phyloP scores from a whole-genome alignment of 805 yeast species.

The Phaffomyces opuntiae region DNA sequence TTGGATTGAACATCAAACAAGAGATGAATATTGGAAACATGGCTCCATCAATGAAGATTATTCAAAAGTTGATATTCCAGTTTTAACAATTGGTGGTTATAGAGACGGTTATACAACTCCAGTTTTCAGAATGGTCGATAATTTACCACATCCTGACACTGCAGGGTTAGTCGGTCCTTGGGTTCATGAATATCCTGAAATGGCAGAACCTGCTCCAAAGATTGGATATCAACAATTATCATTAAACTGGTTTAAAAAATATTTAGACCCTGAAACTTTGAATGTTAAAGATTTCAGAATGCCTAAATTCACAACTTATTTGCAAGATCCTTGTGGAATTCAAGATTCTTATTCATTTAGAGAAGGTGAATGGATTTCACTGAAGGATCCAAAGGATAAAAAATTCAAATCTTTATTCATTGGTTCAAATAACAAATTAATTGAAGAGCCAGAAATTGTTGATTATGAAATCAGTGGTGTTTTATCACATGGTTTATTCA shows the following conservation, averaged over 20 bases:
- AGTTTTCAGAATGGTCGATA: slow-evolving; percentile 36
- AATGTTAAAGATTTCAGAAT: slow-evolving; percentile 19
- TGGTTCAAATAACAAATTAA: slow-evolving; percentile 8
- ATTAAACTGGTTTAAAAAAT: slow-evolving; percentile 34
- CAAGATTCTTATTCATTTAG: slow-evolving; percentile 31
- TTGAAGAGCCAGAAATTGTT: neutral
- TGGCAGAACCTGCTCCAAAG: slow-evolving; percentile 39
- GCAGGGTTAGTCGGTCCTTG: slow-evolving; percentile 38
- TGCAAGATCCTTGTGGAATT: slow-evolving; percentile 36
- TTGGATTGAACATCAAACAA: slow-evolving; percentile 38
- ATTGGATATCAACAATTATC: slow-evolving; percentile 38
- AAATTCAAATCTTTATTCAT: slow-evolving; percentile 11
- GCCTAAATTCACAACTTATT: slow-evolving; percentile 33
- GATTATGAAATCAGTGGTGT: slow-evolving; percentile 25
- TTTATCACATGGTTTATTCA: slow-evolving; percentile 35
- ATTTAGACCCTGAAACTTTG: slow-evolving; percentile 25
- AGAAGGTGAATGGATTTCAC: slow-evolving; percentile 35
- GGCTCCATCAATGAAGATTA: slow-evolving; percentile 39
- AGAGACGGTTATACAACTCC: slow-evolving; percentile 41
- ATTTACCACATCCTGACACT: slow-evolving; percentile 29
- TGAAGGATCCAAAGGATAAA: slow-evolving; percentile 13
- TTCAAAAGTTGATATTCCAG: slow-evolving; percentile 33
- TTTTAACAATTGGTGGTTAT: slow-evolving; percentile 39
- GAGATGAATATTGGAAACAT: slow-evolving; percentile 42
- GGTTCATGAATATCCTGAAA: slow-evolving; percentile 44